Conservation (phyloP, 2,329 filamentous ascomycete species). For the Aspergillus vadensis region DNA sequence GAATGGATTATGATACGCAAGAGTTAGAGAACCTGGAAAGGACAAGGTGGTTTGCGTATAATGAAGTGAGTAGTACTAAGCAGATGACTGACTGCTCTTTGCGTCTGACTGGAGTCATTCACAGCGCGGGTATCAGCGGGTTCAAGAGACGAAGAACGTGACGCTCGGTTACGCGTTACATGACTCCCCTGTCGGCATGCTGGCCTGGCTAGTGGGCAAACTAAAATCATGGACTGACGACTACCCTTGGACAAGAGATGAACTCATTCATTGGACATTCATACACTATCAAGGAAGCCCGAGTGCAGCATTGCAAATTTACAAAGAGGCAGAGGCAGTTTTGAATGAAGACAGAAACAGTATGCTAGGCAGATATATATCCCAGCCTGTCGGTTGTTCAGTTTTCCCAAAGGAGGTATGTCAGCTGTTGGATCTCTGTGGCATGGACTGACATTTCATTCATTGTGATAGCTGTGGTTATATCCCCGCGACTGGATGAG, state of each 20-base stretch:
- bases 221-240: constrained; percentile 73
- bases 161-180: constrained; percentile 70
- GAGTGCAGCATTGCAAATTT: no score
- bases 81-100: no score
- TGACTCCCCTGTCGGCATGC: constrained; percentile 69
- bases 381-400: constrained; percentile 68
- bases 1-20: no score
- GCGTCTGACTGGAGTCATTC: constrained; percentile 48
- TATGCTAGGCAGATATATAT: constrained; percentile 34
- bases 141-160: background rate
- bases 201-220: constrained; percentile 83
- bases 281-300: constrained; percentile 61
- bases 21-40: no score
- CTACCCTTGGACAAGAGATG: constrained; percentile 74
- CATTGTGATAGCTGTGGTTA: no score
- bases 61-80: no score
- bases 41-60: no score
- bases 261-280: constrained; percentile 73
- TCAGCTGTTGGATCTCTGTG: constrained; percentile 51
- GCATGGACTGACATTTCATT: no score
- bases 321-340: no score
- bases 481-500: constrained; percentile 44
- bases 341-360: no score
- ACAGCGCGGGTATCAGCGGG: constrained; percentile 65
- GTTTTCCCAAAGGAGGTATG: constrained; percentile 54